A percentile compares a stretch with the other conserved stretches of the same genome.
phyloP scores from a whole-genome alignment of 257 asterid genomes.

The Przewalskia tangutica region DNA sequence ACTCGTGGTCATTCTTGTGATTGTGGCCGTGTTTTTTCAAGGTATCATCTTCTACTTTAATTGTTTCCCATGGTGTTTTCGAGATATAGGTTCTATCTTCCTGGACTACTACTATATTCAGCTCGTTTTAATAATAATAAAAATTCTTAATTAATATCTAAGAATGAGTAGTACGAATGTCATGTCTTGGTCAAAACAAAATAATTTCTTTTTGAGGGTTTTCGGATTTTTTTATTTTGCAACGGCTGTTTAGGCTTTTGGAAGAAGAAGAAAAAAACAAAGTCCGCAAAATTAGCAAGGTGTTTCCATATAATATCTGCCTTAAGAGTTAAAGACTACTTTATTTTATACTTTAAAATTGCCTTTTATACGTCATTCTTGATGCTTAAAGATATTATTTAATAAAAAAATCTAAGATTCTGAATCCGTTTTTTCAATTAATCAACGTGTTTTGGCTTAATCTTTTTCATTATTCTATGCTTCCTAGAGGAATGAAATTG shows the following conservation, averaged over 20 bases:
- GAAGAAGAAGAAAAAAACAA: background rate
- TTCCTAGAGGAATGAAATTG: background rate
- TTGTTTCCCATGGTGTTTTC: background rate
- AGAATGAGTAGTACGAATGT: background rate
- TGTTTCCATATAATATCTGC: background rate
- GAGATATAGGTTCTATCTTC: background rate
- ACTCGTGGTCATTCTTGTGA: constrained; percentile 48
- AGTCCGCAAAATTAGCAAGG: background rate
- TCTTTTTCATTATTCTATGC: constrained; percentile 1
- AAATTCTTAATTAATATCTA: background rate
- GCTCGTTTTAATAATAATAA: background rate
- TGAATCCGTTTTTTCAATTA: background rate
- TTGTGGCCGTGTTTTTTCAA: constrained; percentile 48
- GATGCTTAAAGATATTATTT: background rate
- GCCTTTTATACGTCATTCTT: background rate
- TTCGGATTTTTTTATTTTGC: background rate
- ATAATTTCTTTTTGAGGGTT: background rate
- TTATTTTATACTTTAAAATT: background rate
- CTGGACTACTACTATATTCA: background rate
- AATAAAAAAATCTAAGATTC: background rate
- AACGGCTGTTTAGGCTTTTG: background rate
- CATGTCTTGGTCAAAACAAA: background rate
- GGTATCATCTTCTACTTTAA: constrained; percentile 7
- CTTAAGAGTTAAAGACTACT: background rate
- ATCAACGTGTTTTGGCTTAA: background rate